Base-by-base conservation (phyloP, 495 filamentous ascomycete genomes). In the Lindgomyces ingoldianus region DNA sequence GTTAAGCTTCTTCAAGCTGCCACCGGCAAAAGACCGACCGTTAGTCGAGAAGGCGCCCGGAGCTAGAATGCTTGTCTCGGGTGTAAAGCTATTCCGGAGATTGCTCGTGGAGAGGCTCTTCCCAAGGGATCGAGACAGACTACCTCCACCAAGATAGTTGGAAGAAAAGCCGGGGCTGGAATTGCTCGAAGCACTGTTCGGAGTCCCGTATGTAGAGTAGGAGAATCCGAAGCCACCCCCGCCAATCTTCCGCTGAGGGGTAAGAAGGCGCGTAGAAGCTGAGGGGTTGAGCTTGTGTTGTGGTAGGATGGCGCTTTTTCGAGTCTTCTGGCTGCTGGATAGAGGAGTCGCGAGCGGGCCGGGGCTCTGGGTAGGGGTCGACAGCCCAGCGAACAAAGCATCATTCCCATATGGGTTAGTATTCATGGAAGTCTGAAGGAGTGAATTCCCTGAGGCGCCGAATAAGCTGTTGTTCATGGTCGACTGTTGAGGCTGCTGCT, bases 271-370 rank as follows among this genome's bases (percentile, higher is more conserved):
- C 33, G 89, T 86, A 50, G 90, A 84, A 44, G 90, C 88, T 30
- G 83, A 85, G 0, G 91, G 91, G 24, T 89, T 94, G 64, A 97
- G 84, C 74, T 91, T 94, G 77, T 95, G 93, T 68, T 92, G 85
- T 6, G 95, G 94, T 57, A 96, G 73, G 27, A 89, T 85, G 4
- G 91, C 87, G 60, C 82, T 86, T 73, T 89, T 87, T 75, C 88
- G 90, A 49, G 85, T 81, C 72, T 89, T 89, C 64, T 82, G 79
- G 56, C 82, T 86, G 60, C 84, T 86, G 22, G 83, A 85, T n/a
- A 96, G 83, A 0, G 94, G 92, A 0, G 91, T 96, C 16, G 91
- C 92, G 57, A 96, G 79, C 3, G 92, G 92, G 33, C 92, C 92
- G 1, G 89, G 86, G 60, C 88, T 87, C 36, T 85, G 79, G 8